These are phyloP conservation scores for Brassica hybrid DNA, from an alignment of 441 rosid species.

Conservation along the genomic window DNA sequence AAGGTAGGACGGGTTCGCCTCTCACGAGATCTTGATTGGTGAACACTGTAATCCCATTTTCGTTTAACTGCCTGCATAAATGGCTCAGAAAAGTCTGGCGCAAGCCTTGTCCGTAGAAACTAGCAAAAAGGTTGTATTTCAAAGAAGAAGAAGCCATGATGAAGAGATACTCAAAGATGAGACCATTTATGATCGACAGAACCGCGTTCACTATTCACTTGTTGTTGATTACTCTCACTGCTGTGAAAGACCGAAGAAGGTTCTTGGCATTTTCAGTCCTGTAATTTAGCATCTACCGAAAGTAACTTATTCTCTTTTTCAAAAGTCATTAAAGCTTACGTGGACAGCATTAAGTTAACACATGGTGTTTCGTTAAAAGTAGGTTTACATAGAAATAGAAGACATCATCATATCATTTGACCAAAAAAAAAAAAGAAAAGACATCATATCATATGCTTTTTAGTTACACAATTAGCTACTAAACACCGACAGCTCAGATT, in stretches of 20 bases:
- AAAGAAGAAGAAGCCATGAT: neutral
- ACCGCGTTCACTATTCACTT: neutral
- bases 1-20: neutral
- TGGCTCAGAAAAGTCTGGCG: neutral
- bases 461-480: conserved; percentile 25
- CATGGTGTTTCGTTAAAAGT: conserved; percentile 8
- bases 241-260: neutral
- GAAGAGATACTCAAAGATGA: neutral
- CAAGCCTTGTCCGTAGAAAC: neutral
- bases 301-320: too few species aligned
- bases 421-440: too few species aligned
- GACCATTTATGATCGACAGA: neutral
- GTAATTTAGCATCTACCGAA: neutral
- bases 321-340: neutral
- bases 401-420: neutral
- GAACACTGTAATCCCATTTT: neutral
- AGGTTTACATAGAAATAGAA: conserved; percentile 17
- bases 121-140: neutral
- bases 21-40: neutral
- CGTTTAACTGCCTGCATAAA: neutral
- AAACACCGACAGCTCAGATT: conserved; percentile 18
- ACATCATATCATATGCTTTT: neutral
- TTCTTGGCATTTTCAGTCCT: neutral
- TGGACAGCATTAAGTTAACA: conserved; percentile 24
- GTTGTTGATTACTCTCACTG: neutral